Percentiles rank a stretch among this genome's conserved stretches.
These are phyloP conservation scores for Stephanodiscus triporus DNA, from an alignment of 108 stramenopile genomes.

Conservation along the genomic window DNA sequence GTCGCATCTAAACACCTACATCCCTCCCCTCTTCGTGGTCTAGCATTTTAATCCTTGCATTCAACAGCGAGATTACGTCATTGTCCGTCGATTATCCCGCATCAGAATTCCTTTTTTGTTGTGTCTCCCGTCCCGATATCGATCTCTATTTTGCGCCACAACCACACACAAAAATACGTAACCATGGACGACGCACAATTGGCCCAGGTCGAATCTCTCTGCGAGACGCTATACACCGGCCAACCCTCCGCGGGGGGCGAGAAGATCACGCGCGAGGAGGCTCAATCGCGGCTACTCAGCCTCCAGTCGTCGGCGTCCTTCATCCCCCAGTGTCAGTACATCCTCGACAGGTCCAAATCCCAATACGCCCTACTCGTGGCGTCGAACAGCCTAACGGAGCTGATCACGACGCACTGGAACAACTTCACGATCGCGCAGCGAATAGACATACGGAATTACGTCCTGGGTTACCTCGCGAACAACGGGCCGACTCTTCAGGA, in stretches of 20 bases:
- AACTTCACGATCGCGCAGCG: conserved; percentile 90
- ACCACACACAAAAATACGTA: background rate
- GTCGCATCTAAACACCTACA: no score
- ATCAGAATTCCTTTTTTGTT: background rate
- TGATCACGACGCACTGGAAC: conserved; percentile 97
- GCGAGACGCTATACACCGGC: conserved; percentile 93
- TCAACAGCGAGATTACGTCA: background rate
- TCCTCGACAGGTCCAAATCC: conserved; percentile 89
- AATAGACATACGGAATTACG: conserved; percentile 96
- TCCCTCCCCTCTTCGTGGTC: no score
- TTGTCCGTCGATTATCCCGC: background rate
- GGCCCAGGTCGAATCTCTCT: conserved; percentile 92
- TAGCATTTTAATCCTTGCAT: no score
- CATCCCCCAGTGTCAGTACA: conserved; percentile 98
- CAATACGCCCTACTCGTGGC: conserved; percentile 95
- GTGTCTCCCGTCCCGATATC: background rate
- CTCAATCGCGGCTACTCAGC: conserved; percentile 89
- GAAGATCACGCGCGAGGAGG: conserved; percentile 71
- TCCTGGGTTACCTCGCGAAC: conserved; percentile 92
- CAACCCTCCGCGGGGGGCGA: conserved; percentile 58
- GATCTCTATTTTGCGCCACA: background rate
- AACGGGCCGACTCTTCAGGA: conserved; percentile 89
- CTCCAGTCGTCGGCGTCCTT: conserved; percentile 91
- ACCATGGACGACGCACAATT: conserved; percentile 93
- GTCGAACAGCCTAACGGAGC: conserved; percentile 88